Evolutionary conservation across 176 grass and related monocot species (phyloP).

Genomic region (Otatea glauca): DNA sequence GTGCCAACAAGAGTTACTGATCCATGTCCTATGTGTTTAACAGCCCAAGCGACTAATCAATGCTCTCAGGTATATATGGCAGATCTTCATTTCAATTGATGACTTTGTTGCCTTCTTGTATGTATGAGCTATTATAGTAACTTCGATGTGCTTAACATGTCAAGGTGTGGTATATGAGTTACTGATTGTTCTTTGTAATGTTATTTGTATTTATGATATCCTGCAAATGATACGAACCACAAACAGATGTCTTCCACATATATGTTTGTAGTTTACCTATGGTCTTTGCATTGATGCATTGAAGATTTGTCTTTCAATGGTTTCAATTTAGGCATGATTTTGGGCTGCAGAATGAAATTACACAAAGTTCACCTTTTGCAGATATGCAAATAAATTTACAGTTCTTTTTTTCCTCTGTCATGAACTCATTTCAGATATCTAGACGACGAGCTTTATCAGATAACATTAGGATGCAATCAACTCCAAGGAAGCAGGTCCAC

Average conservation of each 20-base stretch:
- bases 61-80: slow-evolving; percentile 48
- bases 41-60: slow-evolving; percentile 31
- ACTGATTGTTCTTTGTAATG: slow-evolving; percentile 18
- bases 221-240: slow-evolving; percentile 4
- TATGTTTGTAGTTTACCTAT: background rate
- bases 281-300: background rate
- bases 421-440: slow-evolving; percentile 34
- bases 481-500: slow-evolving; percentile 53
- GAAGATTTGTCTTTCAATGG: background rate
- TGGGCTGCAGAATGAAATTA: slow-evolving; percentile 15
- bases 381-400: slow-evolving; percentile 32
- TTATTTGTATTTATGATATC: background rate
- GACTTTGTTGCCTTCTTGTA: background rate
- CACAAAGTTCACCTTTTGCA: background rate
- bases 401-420: background rate
- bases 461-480: slow-evolving; percentile 45
- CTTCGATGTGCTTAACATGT: slow-evolving; percentile 18
- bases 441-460: slow-evolving; percentile 37
- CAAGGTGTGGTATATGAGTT: slow-evolving; percentile 19
- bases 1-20: slow-evolving; percentile 41
- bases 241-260: no score
- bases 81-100: slow-evolving; percentile 15
- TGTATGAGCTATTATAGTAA: slow-evolving; percentile 11
- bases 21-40: slow-evolving; percentile 40
- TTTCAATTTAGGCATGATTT: slow-evolving; percentile 22